These are phyloP conservation scores for Pseudocercospora vitis DNA, from an alignment of 2,329 filamentous ascomycete species.

Conservation along the genomic window DNA sequence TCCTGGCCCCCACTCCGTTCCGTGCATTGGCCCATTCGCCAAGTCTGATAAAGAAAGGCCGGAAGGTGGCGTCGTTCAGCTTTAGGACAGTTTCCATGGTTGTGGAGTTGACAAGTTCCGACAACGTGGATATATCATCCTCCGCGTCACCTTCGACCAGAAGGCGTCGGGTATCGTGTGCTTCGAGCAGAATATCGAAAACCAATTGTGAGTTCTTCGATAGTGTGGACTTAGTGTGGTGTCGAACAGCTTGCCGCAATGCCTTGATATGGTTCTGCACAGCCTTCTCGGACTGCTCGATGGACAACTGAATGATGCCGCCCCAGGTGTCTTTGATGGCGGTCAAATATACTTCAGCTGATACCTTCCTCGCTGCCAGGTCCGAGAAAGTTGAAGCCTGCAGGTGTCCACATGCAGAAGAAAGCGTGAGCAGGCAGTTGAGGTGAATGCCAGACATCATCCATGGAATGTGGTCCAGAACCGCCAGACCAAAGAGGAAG, in stretches of 20 bases:
- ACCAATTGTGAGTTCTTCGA: conserved; percentile 70
- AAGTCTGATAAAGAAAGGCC: conserved; percentile 84
- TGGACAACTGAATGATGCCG: conserved; percentile 51
- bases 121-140: conserved; percentile 60
- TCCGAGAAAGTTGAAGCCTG: conserved; percentile 59
- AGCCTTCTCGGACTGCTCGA: conserved; percentile 48
- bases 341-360: conserved; percentile 73
- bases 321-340: conserved; percentile 72
- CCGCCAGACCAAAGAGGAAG: conserved; percentile 74
- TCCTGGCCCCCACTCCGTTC: conserved; percentile 50
- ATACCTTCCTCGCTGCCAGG: conserved; percentile 73
- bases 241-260: conserved; percentile 70
- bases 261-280: conserved; percentile 42
- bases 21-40: conserved; percentile 75
- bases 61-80: conserved; percentile 89
- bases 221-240: conserved; percentile 75
- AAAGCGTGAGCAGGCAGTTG: conserved; percentile 68
- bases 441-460: conserved; percentile 80
- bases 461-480: conserved; percentile 82
- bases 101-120: conserved; percentile 59
- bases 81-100: conserved; percentile 92
- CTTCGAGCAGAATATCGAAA: conserved; percentile 59
- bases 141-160: conserved; percentile 46
- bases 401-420: conserved; percentile 59
- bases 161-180: conserved; percentile 64